A percentile compares a stretch with the other conserved stretches of the same genome.
These are phyloP conservation scores for Paramecium primaurelia DNA, from an alignment of 73 alveolate species.

Conservation along the genomic window DNA sequence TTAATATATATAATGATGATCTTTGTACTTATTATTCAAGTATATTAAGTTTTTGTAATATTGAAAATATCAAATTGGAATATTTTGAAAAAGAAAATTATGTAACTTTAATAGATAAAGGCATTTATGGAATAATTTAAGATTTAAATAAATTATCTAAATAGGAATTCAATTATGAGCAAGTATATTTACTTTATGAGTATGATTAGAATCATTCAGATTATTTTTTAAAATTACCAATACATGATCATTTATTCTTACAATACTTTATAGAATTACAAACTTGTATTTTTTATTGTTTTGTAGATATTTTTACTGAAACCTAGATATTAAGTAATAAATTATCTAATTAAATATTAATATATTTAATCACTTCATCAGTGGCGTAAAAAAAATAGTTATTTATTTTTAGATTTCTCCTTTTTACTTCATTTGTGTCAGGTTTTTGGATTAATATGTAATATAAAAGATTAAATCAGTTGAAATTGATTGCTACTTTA, in stretches of 20 bases:
- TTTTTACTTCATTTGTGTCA: background rate
- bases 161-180: background rate
- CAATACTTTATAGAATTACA: background rate
- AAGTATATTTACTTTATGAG: background rate
- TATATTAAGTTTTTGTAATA: background rate
- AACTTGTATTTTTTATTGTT: background rate
- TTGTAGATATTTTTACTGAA: background rate
- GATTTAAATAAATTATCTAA: background rate
- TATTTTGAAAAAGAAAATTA: background rate
- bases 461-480: background rate
- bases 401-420: background rate
- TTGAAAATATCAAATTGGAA: background rate
- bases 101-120: background rate
- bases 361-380: background rate
- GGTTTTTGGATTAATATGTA: background rate
- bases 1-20: background rate
- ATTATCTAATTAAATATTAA: background rate
- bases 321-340: background rate
- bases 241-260: background rate
- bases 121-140: background rate
- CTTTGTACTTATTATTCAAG: background rate
- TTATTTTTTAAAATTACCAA: background rate
- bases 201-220: background rate
- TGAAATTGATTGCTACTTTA: background rate
- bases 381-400: background rate